These are phyloP conservation scores for Meredithiella fracta DNA, from an alignment of 2,329 filamentous ascomycete genomes.

Conservation along the genomic window DNA sequence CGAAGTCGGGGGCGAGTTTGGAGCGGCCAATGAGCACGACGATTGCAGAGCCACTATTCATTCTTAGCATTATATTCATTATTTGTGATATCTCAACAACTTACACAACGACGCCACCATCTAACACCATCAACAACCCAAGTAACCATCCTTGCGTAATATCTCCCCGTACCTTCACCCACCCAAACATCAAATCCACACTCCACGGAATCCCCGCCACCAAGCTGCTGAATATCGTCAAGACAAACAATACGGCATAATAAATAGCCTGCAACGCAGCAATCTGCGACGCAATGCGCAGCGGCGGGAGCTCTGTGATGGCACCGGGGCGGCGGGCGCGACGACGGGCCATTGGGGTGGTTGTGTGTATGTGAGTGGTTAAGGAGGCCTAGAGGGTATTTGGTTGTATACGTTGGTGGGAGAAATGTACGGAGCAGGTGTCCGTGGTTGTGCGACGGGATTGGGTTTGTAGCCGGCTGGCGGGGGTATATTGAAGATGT, in stretches of 20 bases:
- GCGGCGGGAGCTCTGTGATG: slow-evolving; percentile 42
- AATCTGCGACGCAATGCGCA: slow-evolving; percentile 44
- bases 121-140: slow-evolving; percentile 40
- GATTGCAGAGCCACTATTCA: slow-evolving; percentile 59
- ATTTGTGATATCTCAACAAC: slow-evolving; percentile 16
- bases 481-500: no score
- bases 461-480: neutral
- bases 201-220: slow-evolving; percentile 40
- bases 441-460: neutral
- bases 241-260: slow-evolving; percentile 33
- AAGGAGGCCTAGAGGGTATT: neutral
- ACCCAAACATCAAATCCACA: slow-evolving; percentile 39
- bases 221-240: slow-evolving; percentile 42
- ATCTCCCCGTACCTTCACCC: slow-evolving; percentile 42
- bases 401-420: neutral
- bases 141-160: slow-evolving; percentile 45
- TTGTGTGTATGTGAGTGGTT: neutral
- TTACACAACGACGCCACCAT: slow-evolving; percentile 37
- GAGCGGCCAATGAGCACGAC: slow-evolving; percentile 71
- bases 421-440: neutral
- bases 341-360: slow-evolving; percentile 33
- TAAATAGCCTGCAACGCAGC: slow-evolving; percentile 38
- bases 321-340: slow-evolving; percentile 43
- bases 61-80: neutral
- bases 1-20: slow-evolving; percentile 91